Base-by-base conservation (phyloP, 176 grass and related monocot genomes). In the Lolium multiflorum region DNA sequence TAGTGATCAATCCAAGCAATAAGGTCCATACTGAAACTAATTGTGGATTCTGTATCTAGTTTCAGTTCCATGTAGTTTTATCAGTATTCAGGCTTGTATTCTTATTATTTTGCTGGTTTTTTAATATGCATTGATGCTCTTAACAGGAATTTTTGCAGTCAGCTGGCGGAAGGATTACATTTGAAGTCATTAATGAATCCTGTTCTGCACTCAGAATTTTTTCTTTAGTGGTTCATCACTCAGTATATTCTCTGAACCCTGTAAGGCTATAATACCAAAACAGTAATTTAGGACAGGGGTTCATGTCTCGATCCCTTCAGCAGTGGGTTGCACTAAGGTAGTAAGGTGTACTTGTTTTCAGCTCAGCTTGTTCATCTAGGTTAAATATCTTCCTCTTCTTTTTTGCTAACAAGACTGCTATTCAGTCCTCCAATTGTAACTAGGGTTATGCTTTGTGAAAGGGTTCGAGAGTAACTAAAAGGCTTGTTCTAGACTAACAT, bases 251-350 rank as follows among this genome's bases (percentile, higher is more conserved):
- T 74, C 71, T 74, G 71, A 50, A 37, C 74, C 48, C 49, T 35
- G 31, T 35, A 35, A 35, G 31, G 31, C 3, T 37, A 31, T 56
- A 77, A 50, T n/a, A 10, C 74, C 25, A 77, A 35, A 75, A 50
- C n/a, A 50, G 44, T 64, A 64, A 64, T 64, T 64, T 64, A 0
- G 11, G 46, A 77, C 2, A 14, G 5, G 51, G 5, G 58, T 39
- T 76, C 58, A 76, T 76, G 71, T 67, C 26, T 31, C 12, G 52
- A 28, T 64, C 18, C 28, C 58, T 63, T 63, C 50, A 55, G 64
- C 64, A 70, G 68, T 70, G 35, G 18, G 61, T 76, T 65, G 48
- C 57, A 65, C 44, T 65, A 39, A 84, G 22, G 9, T 66, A 65
- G 26, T 65, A 39, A 84, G 22, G 9, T 66, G 24, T 81, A 35